Percentiles rank a stretch among this genome's conserved stretches.
Conservation (phyloP, 2,329 filamentous ascomycete genomes). For the Zelopaecilomyces penicillatus region DNA sequence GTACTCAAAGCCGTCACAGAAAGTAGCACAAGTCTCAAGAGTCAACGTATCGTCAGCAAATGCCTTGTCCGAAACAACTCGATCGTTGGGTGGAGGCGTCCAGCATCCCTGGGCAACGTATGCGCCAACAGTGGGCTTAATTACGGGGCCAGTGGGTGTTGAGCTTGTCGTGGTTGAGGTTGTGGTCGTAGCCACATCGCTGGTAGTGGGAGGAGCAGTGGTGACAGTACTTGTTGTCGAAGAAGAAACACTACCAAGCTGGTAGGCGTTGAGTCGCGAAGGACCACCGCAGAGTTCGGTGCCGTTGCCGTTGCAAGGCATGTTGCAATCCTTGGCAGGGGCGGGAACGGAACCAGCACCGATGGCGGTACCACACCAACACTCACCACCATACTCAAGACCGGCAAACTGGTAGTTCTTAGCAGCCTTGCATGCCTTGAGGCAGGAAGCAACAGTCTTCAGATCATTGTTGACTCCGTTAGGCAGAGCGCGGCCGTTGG, state of each 20-base stretch:
- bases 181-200: background rate
- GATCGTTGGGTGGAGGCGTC: slow-evolving; percentile 22
- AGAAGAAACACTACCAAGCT: slow-evolving; percentile 10
- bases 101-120: slow-evolving; percentile 30
- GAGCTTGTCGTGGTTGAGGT: slow-evolving; percentile 18
- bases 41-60: slow-evolving; percentile 27
- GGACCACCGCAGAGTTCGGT: slow-evolving; percentile 30
- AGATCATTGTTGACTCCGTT: slow-evolving; percentile 15
- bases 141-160: slow-evolving; percentile 13
- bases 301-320: slow-evolving; percentile 28
- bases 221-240: slow-evolving; percentile 2
- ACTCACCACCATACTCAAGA: slow-evolving; percentile 33
- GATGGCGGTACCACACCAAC: slow-evolving; percentile 28
- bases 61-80: slow-evolving; percentile 21
- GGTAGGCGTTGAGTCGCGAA: slow-evolving; percentile 27
- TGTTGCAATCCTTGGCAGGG: slow-evolving; percentile 22
- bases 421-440: slow-evolving; percentile 23
- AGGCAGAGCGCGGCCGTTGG: slow-evolving; percentile 23
- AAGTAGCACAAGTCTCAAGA: slow-evolving; percentile 23
- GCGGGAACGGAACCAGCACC: slow-evolving; percentile 20
- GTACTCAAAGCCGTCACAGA: slow-evolving; percentile 21
- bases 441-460: slow-evolving; percentile 25
- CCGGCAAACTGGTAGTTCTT: slow-evolving; percentile 23
- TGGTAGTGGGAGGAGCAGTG: background rate
- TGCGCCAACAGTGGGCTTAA: slow-evolving; percentile 2